Evolutionary conservation across 768 basidiomycete genomes (phyloP), one percentile per base, ranked within the genome.

Genomic region (Mrakia frigida): DNA sequence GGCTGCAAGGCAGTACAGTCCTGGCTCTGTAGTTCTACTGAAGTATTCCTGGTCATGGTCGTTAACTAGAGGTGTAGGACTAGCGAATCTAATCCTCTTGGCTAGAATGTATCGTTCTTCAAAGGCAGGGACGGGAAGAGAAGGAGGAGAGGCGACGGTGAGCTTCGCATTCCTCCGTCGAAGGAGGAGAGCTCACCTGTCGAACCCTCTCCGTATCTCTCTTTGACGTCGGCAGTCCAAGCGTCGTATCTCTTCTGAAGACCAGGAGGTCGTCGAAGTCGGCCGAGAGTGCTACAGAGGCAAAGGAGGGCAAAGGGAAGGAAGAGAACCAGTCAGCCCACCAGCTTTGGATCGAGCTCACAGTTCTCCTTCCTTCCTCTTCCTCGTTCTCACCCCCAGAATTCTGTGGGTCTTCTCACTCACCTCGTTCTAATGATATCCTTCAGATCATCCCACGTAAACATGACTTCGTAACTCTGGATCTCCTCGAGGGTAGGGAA

Each of bases 231-330:
- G 31, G 81, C 81, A 13, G 83, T 81, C 90, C 90, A 92, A 23
- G 83, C 82, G 53, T 88, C 79, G 79, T 94, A 94, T 68, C 91
- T 85, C 67, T 83, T 79, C 82, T 94, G 92, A 50, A 94, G 86
- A 71, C 83, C 85, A 78, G 83, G 88, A 80, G 93, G 89, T 28
- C 92, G 88, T 81, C 91, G 92, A 70, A 94, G 85, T 52, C 92
- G 85, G 2, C 91, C 91, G 63, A 94, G 87, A 81, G 94, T 91
- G 56, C 92, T 93, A 77, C n/a, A 61, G 23, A 23, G 28, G 31
- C 25, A 37, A 73, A 1, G 39, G 53, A 41, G n/a, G n/a, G n/a
- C n/a, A n/a, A 61, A n/a, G 72, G 39, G 39, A n/a, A n/a, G 60
- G 31, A n/a, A 23, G 18, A 43, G 43, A 50, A 31, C 14, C 14